These are phyloP conservation scores for Neurospora sp. DNA, from an alignment of 495 filamentous ascomycete genomes.

Conservation along the genomic window DNA sequence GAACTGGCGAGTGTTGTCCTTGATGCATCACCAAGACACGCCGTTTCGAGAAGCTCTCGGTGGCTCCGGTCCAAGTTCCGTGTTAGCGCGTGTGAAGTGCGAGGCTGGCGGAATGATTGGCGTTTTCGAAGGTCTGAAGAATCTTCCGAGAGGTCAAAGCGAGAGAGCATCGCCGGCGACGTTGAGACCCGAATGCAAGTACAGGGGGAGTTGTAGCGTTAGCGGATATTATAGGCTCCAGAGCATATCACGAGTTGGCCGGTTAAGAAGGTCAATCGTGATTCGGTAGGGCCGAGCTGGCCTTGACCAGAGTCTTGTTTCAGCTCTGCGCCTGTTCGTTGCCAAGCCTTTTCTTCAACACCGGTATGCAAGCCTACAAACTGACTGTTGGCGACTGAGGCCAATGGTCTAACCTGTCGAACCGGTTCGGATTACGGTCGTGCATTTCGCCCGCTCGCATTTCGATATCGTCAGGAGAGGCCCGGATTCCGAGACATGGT, in stretches of 20 bases:
- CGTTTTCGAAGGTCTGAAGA: conserved; percentile 25
- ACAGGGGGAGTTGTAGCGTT: not conserved
- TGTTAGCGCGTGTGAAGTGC: not conserved
- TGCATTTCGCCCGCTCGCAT: not conserved
- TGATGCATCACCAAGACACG: not conserved
- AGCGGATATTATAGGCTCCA: not conserved
- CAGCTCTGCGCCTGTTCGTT: not conserved
- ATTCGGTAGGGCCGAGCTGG: not conserved
- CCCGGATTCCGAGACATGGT: not conserved
- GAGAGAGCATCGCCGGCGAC: conserved; percentile 4
- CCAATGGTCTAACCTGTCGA: not conserved
- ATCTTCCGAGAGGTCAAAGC: conserved; percentile 28
- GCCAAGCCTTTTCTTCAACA: not conserved
- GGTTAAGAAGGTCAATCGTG: not conserved
- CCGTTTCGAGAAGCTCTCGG: not conserved
- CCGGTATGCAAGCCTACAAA: not conserved
- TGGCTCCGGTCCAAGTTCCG: not conserved
- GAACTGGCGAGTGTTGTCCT: not conserved
- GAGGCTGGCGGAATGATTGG: conserved; percentile 6
- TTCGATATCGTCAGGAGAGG: not conserved
- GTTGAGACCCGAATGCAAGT: conserved; percentile 1
- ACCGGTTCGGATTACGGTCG: not conserved
- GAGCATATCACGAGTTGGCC: not conserved
- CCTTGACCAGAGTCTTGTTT: not conserved
- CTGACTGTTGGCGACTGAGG: not conserved